A percentile compares a stretch with the other conserved stretches of the same genome.
Evolutionary conservation across 257 asterid species (phyloP).

Genomic region (Nicotiana otophora): DNA sequence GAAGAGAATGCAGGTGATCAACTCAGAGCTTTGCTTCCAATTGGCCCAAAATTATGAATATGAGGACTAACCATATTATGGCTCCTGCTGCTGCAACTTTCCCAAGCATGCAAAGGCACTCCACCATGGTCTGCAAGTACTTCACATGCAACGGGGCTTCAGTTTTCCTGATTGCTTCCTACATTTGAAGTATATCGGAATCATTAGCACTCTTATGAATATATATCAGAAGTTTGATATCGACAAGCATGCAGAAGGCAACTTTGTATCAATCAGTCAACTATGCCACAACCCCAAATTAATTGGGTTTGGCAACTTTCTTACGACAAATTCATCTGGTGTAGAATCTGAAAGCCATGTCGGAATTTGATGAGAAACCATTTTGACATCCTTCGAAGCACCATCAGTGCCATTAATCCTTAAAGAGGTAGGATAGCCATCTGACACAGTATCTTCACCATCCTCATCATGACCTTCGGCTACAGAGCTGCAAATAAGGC

Average conservation of each 20-base stretch:
- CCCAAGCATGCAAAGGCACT: conserved; percentile 95
- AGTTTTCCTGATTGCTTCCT: conserved; percentile 93
- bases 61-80: conserved; percentile 74
- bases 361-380: conserved; percentile 61
- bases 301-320: conserved; percentile 34
- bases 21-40: conserved; percentile 1
- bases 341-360: conserved; percentile 87
- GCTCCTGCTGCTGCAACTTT: conserved; percentile 99
- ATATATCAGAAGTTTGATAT: background rate
- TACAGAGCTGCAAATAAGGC: conserved; percentile 54
- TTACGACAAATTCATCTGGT: conserved; percentile 97
- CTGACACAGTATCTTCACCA: conserved; percentile 35
- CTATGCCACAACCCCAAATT: conserved; percentile 5
- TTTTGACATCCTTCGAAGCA: conserved; percentile 44
- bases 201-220: background rate
- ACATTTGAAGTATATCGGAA: conserved; percentile 25
- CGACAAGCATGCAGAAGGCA: conserved; percentile 13
- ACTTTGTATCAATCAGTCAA: conserved; percentile 2
- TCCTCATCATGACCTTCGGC: conserved; percentile 75
- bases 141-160: conserved; percentile 81
- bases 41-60: conserved; percentile 13
- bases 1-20: background rate
- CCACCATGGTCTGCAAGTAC: conserved; percentile 94
- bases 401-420: conserved; percentile 57
- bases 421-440: conserved; percentile 50